phyloP scores from a whole-genome alignment of 2,329 filamentous ascomycete genomes.

The Botrytis galanthina region DNA sequence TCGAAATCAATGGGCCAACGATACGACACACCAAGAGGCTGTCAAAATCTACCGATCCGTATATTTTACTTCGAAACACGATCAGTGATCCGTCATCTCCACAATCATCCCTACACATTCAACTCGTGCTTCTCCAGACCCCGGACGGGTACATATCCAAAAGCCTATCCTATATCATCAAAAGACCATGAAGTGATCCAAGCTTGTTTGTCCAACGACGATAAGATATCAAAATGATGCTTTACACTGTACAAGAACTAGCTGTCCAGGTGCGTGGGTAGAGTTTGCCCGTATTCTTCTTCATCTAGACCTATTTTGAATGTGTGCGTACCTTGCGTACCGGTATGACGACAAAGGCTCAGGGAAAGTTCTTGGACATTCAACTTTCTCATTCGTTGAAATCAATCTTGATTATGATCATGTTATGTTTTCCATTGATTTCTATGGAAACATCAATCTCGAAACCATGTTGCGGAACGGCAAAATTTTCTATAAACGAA shows the following conservation, averaged over 20 bases:
- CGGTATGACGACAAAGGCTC: neutral
- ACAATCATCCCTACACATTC: neutral
- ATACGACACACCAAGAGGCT: neutral
- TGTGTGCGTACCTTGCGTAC: constrained; percentile 8
- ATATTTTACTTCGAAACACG: neutral
- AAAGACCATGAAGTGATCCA: constrained; percentile 11
- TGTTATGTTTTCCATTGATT: constrained; percentile 6
- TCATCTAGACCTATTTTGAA: neutral
- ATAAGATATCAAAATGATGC: neutral
- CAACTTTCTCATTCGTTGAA: neutral
- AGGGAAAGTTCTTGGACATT: neutral
- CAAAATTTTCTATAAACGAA: neutral
- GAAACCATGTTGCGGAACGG: constrained; percentile 11
- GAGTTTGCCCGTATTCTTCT: neutral
- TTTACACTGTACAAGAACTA: neutral
- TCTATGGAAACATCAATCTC: neutral
- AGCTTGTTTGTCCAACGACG: constrained; percentile 12
- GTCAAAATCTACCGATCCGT: neutral
- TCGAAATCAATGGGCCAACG: neutral
- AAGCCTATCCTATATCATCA: neutral
- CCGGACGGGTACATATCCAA: constrained; percentile 21
- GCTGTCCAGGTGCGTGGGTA: constrained; percentile 16
- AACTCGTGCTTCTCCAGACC: constrained; percentile 18
- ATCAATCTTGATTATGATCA: neutral
- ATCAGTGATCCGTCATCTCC: constrained; percentile 9